Percentiles rank a stretch among this genome's conserved stretches.
Evolutionary conservation across 2,329 filamentous ascomycete genomes (phyloP).

Genomic region (Aspergillus japonicus): DNA sequence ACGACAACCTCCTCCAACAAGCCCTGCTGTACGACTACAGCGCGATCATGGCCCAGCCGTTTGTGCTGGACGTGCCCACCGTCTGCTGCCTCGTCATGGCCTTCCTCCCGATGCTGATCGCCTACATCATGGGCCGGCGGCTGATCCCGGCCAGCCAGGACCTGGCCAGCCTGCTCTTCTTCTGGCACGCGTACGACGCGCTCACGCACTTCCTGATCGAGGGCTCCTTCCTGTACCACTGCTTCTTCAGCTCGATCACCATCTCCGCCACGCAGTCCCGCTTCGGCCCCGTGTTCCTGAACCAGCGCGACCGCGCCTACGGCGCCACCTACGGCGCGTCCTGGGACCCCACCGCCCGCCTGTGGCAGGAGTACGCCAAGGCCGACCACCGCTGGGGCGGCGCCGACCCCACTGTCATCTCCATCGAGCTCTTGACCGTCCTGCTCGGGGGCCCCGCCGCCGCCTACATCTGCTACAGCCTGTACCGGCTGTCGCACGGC

Average conservation of each 20-base stretch:
- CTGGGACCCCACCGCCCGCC: constrained; percentile 49
- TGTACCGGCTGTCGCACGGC: constrained; percentile 33
- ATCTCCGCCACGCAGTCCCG: constrained; percentile 39
- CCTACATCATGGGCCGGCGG: constrained; percentile 50
- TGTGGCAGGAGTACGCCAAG: constrained; percentile 68
- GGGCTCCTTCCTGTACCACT: constrained; percentile 88
- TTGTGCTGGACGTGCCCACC: constrained; percentile 47
- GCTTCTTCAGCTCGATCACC: constrained; percentile 69
- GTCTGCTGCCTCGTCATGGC: constrained; percentile 55
- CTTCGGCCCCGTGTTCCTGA: constrained; percentile 51
- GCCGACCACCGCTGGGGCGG: constrained; percentile 62
- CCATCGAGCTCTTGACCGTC: constrained; percentile 62
- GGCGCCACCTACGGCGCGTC: constrained; percentile 55
- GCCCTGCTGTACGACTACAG: not conserved
- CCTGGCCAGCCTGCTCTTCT: constrained; percentile 72
- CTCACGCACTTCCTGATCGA: constrained; percentile 90
- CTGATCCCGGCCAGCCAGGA: constrained; percentile 54
- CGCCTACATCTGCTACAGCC: constrained; percentile 55
- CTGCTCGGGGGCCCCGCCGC: constrained; percentile 59
- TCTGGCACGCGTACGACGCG: constrained; percentile 93
- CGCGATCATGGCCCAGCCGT: constrained; percentile 27
- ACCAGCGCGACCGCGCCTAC: constrained; percentile 55
- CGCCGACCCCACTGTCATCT: constrained; percentile 59
- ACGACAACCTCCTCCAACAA: not conserved
- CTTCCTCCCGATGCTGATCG: constrained; percentile 54